These are phyloP conservation scores for Monilinia polystroma DNA, from an alignment of 2,329 filamentous ascomycete species.

Conservation along the genomic window DNA sequence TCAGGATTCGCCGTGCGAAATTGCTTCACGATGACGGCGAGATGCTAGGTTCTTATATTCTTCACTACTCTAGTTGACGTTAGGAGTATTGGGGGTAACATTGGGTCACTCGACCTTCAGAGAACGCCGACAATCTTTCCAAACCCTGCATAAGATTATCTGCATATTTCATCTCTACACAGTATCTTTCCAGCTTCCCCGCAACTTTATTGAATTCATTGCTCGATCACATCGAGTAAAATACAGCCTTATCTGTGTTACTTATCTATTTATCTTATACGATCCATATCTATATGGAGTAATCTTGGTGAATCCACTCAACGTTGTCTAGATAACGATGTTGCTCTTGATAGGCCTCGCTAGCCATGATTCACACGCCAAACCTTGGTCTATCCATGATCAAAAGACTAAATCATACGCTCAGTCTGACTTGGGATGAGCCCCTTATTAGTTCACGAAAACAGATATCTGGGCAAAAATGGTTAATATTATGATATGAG, in stretches of 20 bases:
- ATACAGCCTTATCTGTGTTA: slow-evolving; percentile 21
- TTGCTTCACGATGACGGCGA: no score
- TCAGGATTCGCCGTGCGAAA: no score
- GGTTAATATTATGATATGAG: neutral
- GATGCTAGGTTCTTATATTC: no score
- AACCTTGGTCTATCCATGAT: neutral
- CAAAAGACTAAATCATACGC: slow-evolving; percentile 9
- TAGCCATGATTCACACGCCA: slow-evolving; percentile 1
- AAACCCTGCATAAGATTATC: neutral
- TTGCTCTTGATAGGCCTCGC: slow-evolving; percentile 17
- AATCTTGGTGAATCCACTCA: neutral
- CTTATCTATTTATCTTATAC: slow-evolving; percentile 9
- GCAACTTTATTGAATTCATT: slow-evolving; percentile 19
- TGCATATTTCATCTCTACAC: neutral
- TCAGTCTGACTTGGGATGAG: neutral
- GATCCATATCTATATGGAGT: neutral
- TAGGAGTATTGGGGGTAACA: no score
- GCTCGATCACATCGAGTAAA: slow-evolving; percentile 26
- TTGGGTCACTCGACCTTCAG: neutral
- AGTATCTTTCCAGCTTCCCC: neutral
- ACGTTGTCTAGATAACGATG: slow-evolving; percentile 18
- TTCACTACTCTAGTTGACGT: no score
- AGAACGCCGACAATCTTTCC: neutral
- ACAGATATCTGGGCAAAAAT: slow-evolving; percentile 3
- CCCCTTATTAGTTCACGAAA: neutral